Conservation (phyloP, 345 rosid genomes). For the Diplotaxis tenuifolia region DNA sequence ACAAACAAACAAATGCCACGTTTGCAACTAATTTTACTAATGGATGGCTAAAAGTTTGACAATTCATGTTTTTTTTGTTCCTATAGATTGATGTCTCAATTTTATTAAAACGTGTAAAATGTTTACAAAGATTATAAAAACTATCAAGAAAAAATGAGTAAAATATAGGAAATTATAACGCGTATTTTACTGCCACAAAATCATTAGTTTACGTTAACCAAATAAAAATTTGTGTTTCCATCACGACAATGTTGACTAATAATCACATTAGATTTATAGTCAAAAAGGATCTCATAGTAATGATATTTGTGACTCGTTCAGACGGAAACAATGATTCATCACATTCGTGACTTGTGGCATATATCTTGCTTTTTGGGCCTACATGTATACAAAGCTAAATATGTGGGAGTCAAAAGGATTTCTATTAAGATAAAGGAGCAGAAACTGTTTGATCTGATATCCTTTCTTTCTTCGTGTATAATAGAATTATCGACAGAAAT, state of each 20-base stretch:
- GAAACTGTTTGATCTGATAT: not conserved
- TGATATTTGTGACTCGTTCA: not conserved
- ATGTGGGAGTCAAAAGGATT: not conserved
- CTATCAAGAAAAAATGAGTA: not conserved
- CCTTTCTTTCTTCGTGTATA: not conserved
- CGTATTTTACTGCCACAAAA: not conserved
- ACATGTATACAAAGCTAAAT: not conserved
- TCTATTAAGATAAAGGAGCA: not conserved
- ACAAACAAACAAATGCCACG: not conserved
- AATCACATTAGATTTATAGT: not conserved
- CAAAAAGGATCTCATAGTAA: slow-evolving; percentile 7
- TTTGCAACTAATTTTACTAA: not conserved
- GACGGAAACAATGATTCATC: not conserved
- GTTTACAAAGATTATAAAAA: not conserved
- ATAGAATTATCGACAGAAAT: slow-evolving; percentile 9
- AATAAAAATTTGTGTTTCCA: not conserved
- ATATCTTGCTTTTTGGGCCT: not conserved
- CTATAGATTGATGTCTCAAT: too few relatives aligned
- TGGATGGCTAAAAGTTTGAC: too few relatives aligned
- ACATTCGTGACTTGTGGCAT: not conserved
- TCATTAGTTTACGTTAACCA: not conserved
- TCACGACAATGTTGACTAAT: slow-evolving; percentile 7
- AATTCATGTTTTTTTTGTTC: not conserved
- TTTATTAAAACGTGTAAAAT: not conserved
- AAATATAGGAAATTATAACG: not conserved